Evolutionary conservation across 306 rosid species (phyloP).

Genomic region (Glycine tomentella): DNA sequence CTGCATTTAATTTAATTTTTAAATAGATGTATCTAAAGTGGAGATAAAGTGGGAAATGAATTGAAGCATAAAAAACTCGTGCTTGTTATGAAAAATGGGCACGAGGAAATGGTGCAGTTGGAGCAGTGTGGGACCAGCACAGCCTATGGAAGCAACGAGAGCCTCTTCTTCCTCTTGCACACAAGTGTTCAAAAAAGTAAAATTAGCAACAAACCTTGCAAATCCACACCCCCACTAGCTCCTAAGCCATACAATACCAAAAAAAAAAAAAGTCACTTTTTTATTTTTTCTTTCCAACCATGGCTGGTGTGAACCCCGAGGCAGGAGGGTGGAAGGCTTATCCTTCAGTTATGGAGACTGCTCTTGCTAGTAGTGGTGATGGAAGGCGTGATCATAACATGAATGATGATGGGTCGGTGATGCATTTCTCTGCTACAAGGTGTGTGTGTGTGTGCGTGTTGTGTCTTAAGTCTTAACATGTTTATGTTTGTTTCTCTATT

Average conservation of each 20-base stretch:
- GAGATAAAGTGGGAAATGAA: neutral
- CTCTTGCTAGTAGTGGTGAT: neutral
- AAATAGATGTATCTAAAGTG: no score
- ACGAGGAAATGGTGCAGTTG: neutral
- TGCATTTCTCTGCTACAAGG: slow-evolving; percentile 46
- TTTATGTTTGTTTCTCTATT: slow-evolving; percentile 7
- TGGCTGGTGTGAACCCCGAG: slow-evolving; percentile 38
- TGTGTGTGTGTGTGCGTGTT: neutral
- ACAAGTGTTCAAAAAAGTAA: neutral
- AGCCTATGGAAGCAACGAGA: slow-evolving; percentile 4
- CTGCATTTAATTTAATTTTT: no score
- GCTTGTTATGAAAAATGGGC: slow-evolving; percentile 25
- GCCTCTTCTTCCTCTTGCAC: slow-evolving; percentile 41
- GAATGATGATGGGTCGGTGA: neutral
- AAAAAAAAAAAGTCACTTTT: neutral
- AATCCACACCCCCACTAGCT: neutral
- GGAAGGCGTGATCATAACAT: no score
- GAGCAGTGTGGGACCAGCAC: slow-evolving; percentile 28
- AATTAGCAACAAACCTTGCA: neutral
- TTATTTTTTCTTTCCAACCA: slow-evolving; percentile 17
- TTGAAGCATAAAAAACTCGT: slow-evolving; percentile 44
- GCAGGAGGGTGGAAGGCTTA: neutral
- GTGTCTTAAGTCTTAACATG: neutral
- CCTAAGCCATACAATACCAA: slow-evolving; percentile 14
- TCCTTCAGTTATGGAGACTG: neutral